These are phyloP conservation scores for Adiantum capillusveneris DNA, from an alignment of 75 land plant genomes.

Conservation along the genomic window DNA sequence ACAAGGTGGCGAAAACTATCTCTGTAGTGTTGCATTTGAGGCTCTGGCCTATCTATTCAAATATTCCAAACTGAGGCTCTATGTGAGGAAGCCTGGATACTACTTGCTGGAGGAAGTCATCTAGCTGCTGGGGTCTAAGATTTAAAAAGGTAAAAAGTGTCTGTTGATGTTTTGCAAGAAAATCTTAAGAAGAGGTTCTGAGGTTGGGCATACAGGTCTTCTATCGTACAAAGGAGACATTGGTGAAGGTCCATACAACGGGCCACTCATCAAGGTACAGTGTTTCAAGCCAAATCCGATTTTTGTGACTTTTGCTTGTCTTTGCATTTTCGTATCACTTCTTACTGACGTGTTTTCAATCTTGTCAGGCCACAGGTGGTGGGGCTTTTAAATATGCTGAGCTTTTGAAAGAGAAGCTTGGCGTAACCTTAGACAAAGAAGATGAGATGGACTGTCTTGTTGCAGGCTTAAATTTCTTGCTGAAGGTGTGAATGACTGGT, in stretches of 20 bases:
- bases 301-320: neutral
- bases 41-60: too few relatives aligned
- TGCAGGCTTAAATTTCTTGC: conserved; percentile 84
- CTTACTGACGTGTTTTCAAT: neutral
- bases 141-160: too few relatives aligned
- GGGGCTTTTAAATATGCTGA: conserved; percentile 97
- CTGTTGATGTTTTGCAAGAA: too few relatives aligned
- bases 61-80: too few relatives aligned
- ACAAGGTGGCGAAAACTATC: too few relatives aligned
- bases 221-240: neutral
- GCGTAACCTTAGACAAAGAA: conserved; percentile 79
- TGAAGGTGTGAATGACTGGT: conserved; percentile 42
- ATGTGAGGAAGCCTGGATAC: too few relatives aligned
- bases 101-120: too few relatives aligned
- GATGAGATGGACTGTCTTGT: conserved; percentile 99
- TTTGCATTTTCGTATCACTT: neutral
- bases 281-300: neutral
- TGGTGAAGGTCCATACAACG: conserved; percentile 3
- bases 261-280: conserved; percentile 7
- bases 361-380: conserved; percentile 89
- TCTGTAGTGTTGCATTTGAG: too few relatives aligned
- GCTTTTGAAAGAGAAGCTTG: conserved; percentile 79
- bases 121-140: too few relatives aligned
- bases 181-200: too few relatives aligned
- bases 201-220: too few relatives aligned